Base-by-base conservation (phyloP, 2,329 filamentous ascomycete genomes). In the Apiospora pterosperma region DNA sequence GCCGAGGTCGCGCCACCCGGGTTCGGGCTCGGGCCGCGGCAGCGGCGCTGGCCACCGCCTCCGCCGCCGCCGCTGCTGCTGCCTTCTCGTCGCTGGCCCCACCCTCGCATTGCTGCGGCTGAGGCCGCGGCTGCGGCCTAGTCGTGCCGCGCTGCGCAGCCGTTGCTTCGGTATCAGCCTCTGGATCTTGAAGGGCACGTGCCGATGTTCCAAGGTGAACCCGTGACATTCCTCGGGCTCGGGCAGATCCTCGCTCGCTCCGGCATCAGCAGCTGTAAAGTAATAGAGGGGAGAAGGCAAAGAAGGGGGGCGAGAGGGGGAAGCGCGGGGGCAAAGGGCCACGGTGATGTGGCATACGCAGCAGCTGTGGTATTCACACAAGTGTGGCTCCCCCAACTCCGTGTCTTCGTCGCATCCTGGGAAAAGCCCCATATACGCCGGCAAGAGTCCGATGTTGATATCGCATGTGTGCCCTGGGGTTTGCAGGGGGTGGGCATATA, bases 311-410 rank as follows among this genome's bases (percentile, higher is more conserved):
- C 42, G 25, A 23, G 31, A 23, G n/a, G 36, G 25, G 62, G 11
- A 3, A 21, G 10, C 2, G 38, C 6, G 5, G 7, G n/a, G 21
- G 66, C 72, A 73, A 28, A 59, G 67, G 0, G 66, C 59, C 2
- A 69, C 11, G 3, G 65, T n/a, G 1, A 14, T 16, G 0, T 16
- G 1, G 0, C 64, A 59, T 4, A 67, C 3, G 36, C 73, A 75
- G 62, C 73, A 75, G 63, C 62, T 71, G 58, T 75, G 73, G 44
- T 70, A 73, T 3, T 14, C 3, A 48, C 73, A 75, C 6, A 3
- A 16, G 19, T 19, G 28, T 4, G 16, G 28, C 7, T 4, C 8
- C 6, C 23, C 12, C 19, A 19, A 8, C 10, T 62, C 23, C 16
- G 8, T 48, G 19, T 21, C 36, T 16, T 2, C 28, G 4, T 8